A percentile compares a stretch with the other conserved stretches of the same genome.
phyloP scores from a whole-genome alignment of 73 alveolate species.

The Paramecium caudatum region DNA sequence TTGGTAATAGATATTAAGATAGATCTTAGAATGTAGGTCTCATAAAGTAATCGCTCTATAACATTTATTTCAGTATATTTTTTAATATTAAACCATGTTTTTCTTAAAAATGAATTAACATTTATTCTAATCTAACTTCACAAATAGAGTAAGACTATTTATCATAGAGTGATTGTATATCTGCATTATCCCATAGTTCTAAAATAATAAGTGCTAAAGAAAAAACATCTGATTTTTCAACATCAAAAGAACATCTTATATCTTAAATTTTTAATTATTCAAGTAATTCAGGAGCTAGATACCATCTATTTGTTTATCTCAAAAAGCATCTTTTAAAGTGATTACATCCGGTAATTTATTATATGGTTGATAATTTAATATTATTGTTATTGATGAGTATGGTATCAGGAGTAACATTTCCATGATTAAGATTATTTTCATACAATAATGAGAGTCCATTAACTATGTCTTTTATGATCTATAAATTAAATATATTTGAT shows the following conservation, averaged over 20 bases:
- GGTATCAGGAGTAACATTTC: not conserved
- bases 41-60: too few relatives aligned
- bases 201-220: not conserved
- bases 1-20: too few relatives aligned
- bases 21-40: too few relatives aligned
- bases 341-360: not conserved
- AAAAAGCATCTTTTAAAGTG: not conserved
- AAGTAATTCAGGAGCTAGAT: constrained; percentile 1
- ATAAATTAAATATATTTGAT: not conserved
- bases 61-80: too few relatives aligned
- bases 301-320: not conserved
- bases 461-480: not conserved
- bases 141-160: too few relatives aligned
- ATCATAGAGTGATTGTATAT: too few relatives aligned
- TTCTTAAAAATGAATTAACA: too few relatives aligned
- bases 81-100: too few relatives aligned
- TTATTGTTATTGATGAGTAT: not conserved
- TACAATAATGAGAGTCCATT: not conserved
- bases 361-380: not conserved
- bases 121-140: too few relatives aligned
- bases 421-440: not conserved
- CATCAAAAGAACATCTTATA: not conserved
- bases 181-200: constrained; percentile 3
- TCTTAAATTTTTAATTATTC: not conserved
- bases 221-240: not conserved